Percentiles rank a stretch among this genome's conserved stretches.
phyloP scores from a whole-genome alignment of 163 green algal species.

The Chlamydomonas reinhardtii region DNA sequence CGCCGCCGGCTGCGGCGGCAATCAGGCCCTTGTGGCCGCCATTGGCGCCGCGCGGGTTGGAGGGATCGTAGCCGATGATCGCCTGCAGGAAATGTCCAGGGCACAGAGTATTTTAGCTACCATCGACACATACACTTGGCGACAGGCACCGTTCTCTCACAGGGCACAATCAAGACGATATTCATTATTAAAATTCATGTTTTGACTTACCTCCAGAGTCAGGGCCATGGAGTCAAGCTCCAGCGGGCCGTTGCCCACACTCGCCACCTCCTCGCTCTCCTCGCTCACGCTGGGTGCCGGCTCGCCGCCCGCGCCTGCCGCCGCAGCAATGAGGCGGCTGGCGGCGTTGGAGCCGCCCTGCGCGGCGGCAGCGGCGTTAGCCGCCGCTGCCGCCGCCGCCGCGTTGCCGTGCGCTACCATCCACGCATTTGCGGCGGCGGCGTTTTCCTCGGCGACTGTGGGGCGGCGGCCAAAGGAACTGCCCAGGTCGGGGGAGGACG shows the following conservation, averaged over 20 bases:
- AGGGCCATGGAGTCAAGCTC: slow-evolving; percentile 14
- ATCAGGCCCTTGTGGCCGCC: background rate
- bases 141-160: too few species aligned
- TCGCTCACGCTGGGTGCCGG: slow-evolving; percentile 13
- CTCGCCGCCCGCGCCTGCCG: background rate
- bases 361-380: background rate
- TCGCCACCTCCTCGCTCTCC: slow-evolving; percentile 28
- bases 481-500: slow-evolving; percentile 13
- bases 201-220: slow-evolving; percentile 43
- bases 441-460: background rate
- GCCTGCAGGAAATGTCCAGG: slow-evolving; percentile 9
- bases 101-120: background rate
- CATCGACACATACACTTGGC: too few species aligned
- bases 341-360: too few species aligned
- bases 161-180: too few species aligned
- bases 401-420: slow-evolving; percentile 12
- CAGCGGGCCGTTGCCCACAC: background rate
- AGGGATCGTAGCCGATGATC: slow-evolving; percentile 46
- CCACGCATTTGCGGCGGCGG: slow-evolving; percentile 4
- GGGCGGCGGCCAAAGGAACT: slow-evolving; percentile 3
- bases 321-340: background rate
- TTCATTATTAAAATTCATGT: too few species aligned
- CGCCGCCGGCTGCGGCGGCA: background rate
- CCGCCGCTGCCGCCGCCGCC: background rate
- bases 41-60: background rate